These are phyloP conservation scores for Bjerkandera adusta DNA, from an alignment of 1,284 basidiomycete genomes.

Conservation along the genomic window DNA sequence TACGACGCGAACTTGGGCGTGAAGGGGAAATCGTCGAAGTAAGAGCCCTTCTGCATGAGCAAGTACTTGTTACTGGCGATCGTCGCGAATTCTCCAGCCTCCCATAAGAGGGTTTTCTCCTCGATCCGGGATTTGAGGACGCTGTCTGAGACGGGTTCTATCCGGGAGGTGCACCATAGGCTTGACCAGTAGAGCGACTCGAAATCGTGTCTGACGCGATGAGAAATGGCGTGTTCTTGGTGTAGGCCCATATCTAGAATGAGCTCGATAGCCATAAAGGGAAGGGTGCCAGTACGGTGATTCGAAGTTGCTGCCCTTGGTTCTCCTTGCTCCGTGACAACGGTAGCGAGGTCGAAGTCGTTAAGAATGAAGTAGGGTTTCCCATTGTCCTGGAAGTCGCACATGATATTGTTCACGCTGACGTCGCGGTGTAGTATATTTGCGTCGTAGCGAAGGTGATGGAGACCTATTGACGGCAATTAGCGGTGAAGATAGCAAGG, in stretches of 20 bases:
- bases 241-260: slow-evolving; percentile 1
- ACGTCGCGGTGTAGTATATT: slow-evolving; percentile 15
- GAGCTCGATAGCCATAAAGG: slow-evolving; percentile 15
- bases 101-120: no score
- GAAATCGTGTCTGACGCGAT: no score
- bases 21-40: no score
- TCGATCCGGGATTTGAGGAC: no score
- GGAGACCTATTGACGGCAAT: slow-evolving; percentile 6
- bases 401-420: slow-evolving; percentile 16
- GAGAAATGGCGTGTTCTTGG: no score
- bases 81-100: no score
- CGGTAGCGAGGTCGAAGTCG: slow-evolving; percentile 13
- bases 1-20: no score
- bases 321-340: neutral
- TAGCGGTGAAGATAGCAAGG: neutral
- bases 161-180: no score
- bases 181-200: no score
- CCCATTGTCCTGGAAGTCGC: slow-evolving; percentile 4
- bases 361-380: slow-evolving; percentile 9
- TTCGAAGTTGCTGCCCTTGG: neutral
- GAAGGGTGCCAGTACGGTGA: slow-evolving; percentile 14
- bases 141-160: no score
- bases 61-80: no score
- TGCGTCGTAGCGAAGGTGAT: slow-evolving; percentile 10
- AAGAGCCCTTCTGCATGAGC: no score